Conservation (phyloP, 345 rosid genomes). For the Populus tremula region DNA sequence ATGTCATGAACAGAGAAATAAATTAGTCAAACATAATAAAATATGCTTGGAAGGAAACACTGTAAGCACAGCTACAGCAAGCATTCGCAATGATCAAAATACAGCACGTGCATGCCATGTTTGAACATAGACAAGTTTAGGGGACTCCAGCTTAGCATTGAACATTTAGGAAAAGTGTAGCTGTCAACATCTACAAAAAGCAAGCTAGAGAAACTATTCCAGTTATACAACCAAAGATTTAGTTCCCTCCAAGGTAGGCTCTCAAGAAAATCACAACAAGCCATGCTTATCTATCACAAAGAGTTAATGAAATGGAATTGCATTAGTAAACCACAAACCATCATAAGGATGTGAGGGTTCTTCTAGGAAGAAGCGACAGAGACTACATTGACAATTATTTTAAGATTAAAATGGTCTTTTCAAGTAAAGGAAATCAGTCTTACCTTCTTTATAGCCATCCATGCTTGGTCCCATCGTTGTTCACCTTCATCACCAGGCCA, state of each 20-base stretch:
- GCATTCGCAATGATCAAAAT: background rate
- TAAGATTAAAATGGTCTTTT: background rate
- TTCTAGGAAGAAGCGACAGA: background rate
- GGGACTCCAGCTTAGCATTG: background rate
- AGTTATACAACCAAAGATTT: background rate
- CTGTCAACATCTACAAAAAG: background rate
- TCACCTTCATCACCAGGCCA: slow-evolving; percentile 99
- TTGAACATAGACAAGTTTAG: background rate
- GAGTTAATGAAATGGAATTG: background rate
- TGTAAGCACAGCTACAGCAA: background rate
- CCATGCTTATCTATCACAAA: background rate
- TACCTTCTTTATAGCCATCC: slow-evolving; percentile 96
- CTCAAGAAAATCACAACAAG: background rate
- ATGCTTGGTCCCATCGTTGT: slow-evolving; percentile 90
- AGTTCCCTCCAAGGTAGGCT: background rate
- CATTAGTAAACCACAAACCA: background rate
- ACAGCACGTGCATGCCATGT: background rate
- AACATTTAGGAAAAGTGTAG: background rate
- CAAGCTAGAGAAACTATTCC: background rate
- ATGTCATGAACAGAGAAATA: slow-evolving; percentile 6
- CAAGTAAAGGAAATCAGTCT: slow-evolving; percentile 1
- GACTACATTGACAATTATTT: background rate
- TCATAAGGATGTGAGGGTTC: background rate
- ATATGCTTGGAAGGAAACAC: background rate
- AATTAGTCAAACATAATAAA: background rate